Base-by-base conservation (phyloP, 306 rosid species). In the Quercus dentata region DNA sequence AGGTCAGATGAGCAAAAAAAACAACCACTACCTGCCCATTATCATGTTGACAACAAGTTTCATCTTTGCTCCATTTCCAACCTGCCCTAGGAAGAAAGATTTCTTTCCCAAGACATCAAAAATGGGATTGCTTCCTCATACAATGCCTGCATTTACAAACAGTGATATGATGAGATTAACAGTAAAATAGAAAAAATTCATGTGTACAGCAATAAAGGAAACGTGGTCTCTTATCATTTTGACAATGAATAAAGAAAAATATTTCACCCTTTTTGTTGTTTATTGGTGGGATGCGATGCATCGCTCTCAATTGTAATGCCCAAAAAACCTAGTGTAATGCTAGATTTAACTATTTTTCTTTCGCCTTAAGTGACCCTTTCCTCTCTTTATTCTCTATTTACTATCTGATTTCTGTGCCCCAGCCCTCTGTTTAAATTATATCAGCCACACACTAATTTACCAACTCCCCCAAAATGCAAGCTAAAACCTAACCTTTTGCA, bases 11-110 rank as follows among this genome's bases (percentile, higher is more conserved):
- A 2, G 7, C 18, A 63, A 49, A 79, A 69, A 69, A 69, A 31
- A 58, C 61, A 79, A 70, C 28, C 44, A 58, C 56, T 85, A 94
- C 98, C 98, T 94, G 76, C 98, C 98, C 98, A 94, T 94, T 85
- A 92, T 88, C 98, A 94, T 94, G 85, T 94, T 94, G 77, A 92
- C 97, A 13, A 94, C 97, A 56, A 94, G 97, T 84, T 94, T 94
- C 98, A 94, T 94, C 86, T 88, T 90, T 67, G 98, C 98, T 77
- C 98, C 97, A 76, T 92, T 92, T 84, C 98, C 98, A 77, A 92
- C 93, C 85, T 92, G 86, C 56, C 98, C 98, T 52, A 94, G 83
- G 85, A 80, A 92, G 89, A 94, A 94, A 69, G 97, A 90, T 71
- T 86, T 92, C 87, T 92, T 92, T 70, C 97, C 97, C 56, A 92